Conservation (phyloP, 768 basidiomycete species). For the Pleurotus salmoneostramineus region DNA sequence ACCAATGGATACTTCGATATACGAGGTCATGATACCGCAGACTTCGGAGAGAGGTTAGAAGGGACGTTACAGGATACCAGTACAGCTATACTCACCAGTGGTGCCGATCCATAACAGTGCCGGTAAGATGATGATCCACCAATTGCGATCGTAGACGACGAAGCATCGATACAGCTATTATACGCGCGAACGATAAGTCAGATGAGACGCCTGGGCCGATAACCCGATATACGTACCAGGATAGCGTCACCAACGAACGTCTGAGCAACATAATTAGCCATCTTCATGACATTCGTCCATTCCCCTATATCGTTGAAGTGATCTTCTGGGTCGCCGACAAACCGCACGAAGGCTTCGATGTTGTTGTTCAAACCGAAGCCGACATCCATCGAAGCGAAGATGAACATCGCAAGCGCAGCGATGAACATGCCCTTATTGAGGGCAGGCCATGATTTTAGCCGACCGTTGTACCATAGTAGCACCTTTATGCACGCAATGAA, state of each 20-base stretch:
- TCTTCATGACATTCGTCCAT: slow-evolving; percentile 40
- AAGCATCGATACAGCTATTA: slow-evolving; percentile 33
- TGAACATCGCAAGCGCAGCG: slow-evolving; percentile 33
- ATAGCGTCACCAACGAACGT: slow-evolving; percentile 40
- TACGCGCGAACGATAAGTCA: neutral
- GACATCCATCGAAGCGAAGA: slow-evolving; percentile 36
- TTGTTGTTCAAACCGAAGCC: slow-evolving; percentile 36
- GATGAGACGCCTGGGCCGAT: neutral
- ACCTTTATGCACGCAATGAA: slow-evolving; percentile 30
- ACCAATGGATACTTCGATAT: slow-evolving; percentile 25
- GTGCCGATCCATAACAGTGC: slow-evolving; percentile 31
- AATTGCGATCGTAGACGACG: slow-evolving; percentile 28
- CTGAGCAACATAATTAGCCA: slow-evolving; percentile 35
- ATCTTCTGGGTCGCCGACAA: slow-evolving; percentile 25
- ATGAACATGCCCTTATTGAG: slow-evolving; percentile 31
- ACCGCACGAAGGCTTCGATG: slow-evolving; percentile 36
- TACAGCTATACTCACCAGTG: slow-evolving; percentile 20
- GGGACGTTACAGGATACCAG: neutral
- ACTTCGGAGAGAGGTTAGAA: slow-evolving; percentile 12
- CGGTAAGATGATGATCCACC: slow-evolving; percentile 25
- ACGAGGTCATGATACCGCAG: slow-evolving; percentile 28
- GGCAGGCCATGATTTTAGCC: slow-evolving; percentile 18
- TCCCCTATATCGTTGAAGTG: slow-evolving; percentile 29
- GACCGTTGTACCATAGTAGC: slow-evolving; percentile 25
- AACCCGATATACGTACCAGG: slow-evolving; percentile 23